phyloP scores from a whole-genome alignment of 140 eudicot species.

The Cichorium intybus region DNA sequence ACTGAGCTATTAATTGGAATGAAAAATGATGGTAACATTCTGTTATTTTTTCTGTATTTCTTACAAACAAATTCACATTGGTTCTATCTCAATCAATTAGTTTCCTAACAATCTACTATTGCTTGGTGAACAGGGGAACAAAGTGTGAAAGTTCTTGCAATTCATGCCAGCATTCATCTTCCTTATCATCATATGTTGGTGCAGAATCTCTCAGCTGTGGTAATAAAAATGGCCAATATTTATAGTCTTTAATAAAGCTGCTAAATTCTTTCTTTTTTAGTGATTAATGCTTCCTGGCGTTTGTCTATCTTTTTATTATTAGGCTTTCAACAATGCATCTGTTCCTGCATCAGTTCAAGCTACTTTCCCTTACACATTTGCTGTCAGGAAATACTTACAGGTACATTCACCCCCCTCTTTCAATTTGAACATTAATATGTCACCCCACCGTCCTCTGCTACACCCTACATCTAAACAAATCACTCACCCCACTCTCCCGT shows the following conservation, averaged over 20 bases:
- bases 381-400: conserved; percentile 93
- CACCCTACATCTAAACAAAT: no score
- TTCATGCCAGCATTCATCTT: conserved; percentile 67
- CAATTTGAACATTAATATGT: no score
- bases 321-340: conserved; percentile 80
- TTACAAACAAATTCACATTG: background rate
- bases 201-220: conserved; percentile 63
- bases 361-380: conserved; percentile 75
- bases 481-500: no score
- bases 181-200: conserved; percentile 53
- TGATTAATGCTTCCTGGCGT: no score
- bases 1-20: conserved; percentile 63
- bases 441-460: no score
- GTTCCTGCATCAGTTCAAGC: conserved; percentile 91
- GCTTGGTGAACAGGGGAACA: conserved; percentile 45
- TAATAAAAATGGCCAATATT: no score
- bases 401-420: no score
- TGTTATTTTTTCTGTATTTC: background rate
- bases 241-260: no score
- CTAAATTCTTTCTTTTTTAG: conserved; percentile 2
- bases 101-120: no score
- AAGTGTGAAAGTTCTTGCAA: conserved; percentile 45
- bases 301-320: conserved; percentile 2
- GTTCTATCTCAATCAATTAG: no score
- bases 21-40: conserved; percentile 59